These are phyloP conservation scores for Seminavis robusta DNA, from an alignment of 108 stramenopile species.

Conservation along the genomic window DNA sequence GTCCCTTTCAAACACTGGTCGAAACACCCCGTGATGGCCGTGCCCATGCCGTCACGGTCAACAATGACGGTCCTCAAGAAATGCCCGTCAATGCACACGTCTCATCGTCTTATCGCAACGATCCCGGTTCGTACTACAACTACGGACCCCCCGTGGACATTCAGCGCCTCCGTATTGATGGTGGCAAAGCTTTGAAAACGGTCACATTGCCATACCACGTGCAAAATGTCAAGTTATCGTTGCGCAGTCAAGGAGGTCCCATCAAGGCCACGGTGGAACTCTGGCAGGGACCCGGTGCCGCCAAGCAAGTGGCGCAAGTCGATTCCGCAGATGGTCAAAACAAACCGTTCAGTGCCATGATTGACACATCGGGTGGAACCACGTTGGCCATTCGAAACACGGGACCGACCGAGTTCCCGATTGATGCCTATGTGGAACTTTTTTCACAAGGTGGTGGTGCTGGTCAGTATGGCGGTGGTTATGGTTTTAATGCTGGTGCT, in stretches of 20 bases:
- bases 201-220: neutral
- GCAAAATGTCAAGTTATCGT: neutral
- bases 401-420: constrained; percentile 69
- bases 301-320: constrained; percentile 20
- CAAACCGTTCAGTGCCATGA: constrained; percentile 41
- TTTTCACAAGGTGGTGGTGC: neutral
- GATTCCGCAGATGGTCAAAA: constrained; percentile 52
- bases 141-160: too few species aligned
- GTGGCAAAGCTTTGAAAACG: neutral
- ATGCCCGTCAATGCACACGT: neutral
- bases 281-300: constrained; percentile 16
- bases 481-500: neutral
- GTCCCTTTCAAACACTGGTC: constrained; percentile 29
- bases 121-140: neutral
- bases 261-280: constrained; percentile 19
- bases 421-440: constrained; percentile 51
- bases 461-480: neutral
- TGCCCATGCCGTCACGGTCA: constrained; percentile 27
- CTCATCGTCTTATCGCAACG: neutral
- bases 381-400: constrained; percentile 75
- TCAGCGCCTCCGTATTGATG: neutral
- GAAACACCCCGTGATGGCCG: constrained; percentile 14
- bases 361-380: constrained; percentile 60
- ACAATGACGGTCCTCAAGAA: constrained; percentile 40
- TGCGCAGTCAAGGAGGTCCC: constrained; percentile 14